A percentile compares a stretch with the other conserved stretches of the same genome.
Evolutionary conservation across 177 flowering plant species (phyloP).

Genomic region (Tripterygium wilfordii): DNA sequence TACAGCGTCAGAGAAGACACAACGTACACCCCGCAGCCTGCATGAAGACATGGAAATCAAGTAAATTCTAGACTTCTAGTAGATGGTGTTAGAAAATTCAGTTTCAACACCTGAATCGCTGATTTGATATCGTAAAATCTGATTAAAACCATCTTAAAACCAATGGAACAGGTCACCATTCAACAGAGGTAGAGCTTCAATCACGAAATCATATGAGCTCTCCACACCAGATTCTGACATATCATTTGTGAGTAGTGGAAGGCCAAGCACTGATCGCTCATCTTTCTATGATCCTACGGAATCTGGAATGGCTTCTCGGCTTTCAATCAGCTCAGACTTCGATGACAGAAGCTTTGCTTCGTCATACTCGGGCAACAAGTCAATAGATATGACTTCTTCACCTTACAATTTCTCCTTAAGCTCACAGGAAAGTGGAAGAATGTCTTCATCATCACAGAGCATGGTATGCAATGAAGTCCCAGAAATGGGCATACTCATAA

Average conservation of each 20-base stretch:
- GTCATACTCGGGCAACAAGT: conserved; percentile 9
- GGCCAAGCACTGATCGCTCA: conserved; percentile 34
- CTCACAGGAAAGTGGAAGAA: conserved; percentile 22
- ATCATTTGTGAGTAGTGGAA: conserved; percentile 38
- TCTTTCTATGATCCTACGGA: conserved; percentile 20
- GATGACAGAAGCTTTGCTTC: conserved; percentile 10
- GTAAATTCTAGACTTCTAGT: conserved; percentile 4
- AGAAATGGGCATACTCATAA: not conserved
- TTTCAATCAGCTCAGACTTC: conserved; percentile 26
- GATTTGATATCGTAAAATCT: too few relatives aligned
- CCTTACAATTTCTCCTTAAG: conserved; percentile 9
- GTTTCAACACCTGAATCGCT: too few relatives aligned
- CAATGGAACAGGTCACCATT: conserved; percentile 30
- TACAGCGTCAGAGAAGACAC: conserved; percentile 9
- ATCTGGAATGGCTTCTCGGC: conserved; percentile 3
- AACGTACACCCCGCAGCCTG: not conserved
- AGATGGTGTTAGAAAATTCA: not conserved
- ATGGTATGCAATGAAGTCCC: conserved; percentile 22
- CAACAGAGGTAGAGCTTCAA: conserved; percentile 14
- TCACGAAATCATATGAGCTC: conserved; percentile 16
- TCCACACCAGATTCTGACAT: conserved; percentile 26
- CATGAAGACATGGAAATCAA: conserved; percentile 10
- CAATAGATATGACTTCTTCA: conserved; percentile 7
- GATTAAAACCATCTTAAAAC: too few relatives aligned
- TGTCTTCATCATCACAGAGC: conserved; percentile 21